Evolutionary conservation across 2,329 filamentous ascomycete genomes (phyloP).

Genomic region (Trichoderma gracile): DNA sequence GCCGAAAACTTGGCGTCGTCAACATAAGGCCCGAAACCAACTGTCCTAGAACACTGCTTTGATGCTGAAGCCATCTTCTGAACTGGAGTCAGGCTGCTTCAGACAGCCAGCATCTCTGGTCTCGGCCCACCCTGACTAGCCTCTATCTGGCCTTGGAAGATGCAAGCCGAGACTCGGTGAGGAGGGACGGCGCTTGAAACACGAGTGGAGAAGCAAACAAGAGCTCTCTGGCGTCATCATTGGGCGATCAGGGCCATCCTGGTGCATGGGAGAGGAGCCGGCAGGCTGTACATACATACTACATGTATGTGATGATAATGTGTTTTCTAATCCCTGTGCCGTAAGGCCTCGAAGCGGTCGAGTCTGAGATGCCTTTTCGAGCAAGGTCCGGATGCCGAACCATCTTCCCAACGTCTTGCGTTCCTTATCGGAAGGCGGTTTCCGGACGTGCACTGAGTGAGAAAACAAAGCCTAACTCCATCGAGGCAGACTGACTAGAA

Average conservation of each 20-base stretch:
- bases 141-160: not conserved
- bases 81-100: not conserved
- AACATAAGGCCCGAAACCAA: no score
- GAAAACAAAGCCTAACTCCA: not conserved
- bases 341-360: not conserved
- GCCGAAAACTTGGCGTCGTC: no score
- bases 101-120: not conserved
- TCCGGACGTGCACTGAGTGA: not conserved
- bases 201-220: not conserved
- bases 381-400: not conserved
- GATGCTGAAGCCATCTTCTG: no score
- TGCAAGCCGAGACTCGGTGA: constrained; percentile 1
- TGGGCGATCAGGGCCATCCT: not conserved
- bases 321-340: not conserved
- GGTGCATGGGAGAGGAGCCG: not conserved
- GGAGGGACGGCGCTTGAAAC: not conserved
- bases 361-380: not conserved
- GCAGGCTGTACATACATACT: no score
- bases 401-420: not conserved
- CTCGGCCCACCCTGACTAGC: not conserved
- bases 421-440: no score
- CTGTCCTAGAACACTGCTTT: not conserved
- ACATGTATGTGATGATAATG: not conserved
- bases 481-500: no score
- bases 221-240: not conserved